Evolutionary conservation across 805 yeast genomes (phyloP), one percentile per base, ranked within the genome.

Genomic region (Candida germanica): DNA sequence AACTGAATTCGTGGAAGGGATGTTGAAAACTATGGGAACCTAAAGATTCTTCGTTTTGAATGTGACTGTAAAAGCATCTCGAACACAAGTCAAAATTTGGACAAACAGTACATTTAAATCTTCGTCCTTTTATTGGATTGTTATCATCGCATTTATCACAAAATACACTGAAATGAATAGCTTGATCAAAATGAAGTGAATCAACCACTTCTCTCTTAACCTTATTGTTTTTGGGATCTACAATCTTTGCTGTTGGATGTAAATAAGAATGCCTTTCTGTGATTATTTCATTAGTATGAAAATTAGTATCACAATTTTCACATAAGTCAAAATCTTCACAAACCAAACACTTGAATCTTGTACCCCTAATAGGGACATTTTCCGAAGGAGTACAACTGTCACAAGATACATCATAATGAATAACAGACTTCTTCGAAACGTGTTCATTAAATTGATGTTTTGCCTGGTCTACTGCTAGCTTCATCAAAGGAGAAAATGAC

Each of bases 291-390:
- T 26, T 46, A 35, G 13, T 31, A 16, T 22, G 27, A 21, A 37
- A 39, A 7, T 42, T 43, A 4, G 33, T 30, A 35, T 59, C 63
- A 45, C 68, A 62, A 14, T 44, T 29, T 31, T 65, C 64, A 48
- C 83, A 77, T 35, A 77, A 52, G 48, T 78, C 83, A 49, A 61
- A 75, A 49, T 78, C 75, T 3, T 51, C 50, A 47, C 83, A 77
- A 20, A 75, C 69, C 17, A 68, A 43, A 51, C 83, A 77, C 29
- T 67, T 64, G 47, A 64, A 77, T 33, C 83, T 62, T 5, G 53
- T 42, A 6, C 83, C 83, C 15, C 34, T 42, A 29, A 73, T 57
- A 3, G 76, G 73, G 12, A 37, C 46, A 42, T 56, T 55, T 3
- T 40, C 43, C 17, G 43, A 35, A 1, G 64, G 66, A 39, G 44